phyloP scores from a whole-genome alignment of 2,329 filamentous ascomycete genomes.

The Gyromitra esculenta region DNA sequence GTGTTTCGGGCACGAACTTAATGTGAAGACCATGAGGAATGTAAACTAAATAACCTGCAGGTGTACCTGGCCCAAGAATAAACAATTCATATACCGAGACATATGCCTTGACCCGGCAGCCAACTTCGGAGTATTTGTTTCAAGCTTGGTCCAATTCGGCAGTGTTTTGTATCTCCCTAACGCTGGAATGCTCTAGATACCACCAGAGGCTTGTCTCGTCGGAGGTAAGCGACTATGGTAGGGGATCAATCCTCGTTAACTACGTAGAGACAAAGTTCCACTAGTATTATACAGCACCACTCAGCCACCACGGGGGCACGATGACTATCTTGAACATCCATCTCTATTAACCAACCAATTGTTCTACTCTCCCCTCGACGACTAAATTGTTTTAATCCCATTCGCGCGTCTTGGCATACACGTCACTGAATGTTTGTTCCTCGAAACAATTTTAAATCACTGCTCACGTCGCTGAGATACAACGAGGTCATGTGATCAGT shows the following conservation, averaged over 20 bases:
- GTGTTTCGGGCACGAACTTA: background rate
- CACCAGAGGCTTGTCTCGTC: background rate
- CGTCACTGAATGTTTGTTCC: too few species aligned
- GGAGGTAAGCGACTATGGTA: background rate
- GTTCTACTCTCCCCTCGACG: too few species aligned
- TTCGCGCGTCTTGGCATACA: too few species aligned
- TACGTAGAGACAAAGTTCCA: too few species aligned
- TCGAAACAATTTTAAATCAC: too few species aligned
- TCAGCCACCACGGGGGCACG: too few species aligned
- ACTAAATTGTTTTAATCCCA: too few species aligned
- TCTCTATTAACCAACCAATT: too few species aligned
- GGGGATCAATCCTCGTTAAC: too few species aligned
- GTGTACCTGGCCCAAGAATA: slow-evolving; percentile 1
- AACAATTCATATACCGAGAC: background rate
- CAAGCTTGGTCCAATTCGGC: background rate
- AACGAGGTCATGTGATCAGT: too few species aligned
- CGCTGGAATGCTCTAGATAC: background rate
- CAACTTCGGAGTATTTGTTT: background rate
- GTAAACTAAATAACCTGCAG: background rate
- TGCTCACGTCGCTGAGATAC: too few species aligned
- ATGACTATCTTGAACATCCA: too few species aligned
- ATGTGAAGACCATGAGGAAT: background rate
- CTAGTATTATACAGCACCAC: background rate
- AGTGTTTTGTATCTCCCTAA: background rate
- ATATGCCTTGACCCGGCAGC: background rate